These are phyloP conservation scores for Aurinia saxatilis DNA, from an alignment of 345 rosid genomes.

Conservation along the genomic window DNA sequence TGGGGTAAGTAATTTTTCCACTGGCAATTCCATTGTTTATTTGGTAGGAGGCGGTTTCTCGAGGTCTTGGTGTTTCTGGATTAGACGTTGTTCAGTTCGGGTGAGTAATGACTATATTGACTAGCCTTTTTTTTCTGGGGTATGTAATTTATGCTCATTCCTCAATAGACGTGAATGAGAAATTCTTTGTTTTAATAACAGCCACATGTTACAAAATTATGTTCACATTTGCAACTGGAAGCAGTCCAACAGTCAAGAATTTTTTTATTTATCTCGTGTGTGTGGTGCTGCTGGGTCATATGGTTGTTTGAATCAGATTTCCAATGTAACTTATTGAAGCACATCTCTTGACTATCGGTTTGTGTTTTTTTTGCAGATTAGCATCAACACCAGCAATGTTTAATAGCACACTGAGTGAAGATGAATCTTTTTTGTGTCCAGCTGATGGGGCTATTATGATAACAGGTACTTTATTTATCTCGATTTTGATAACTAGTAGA, in stretches of 20 bases:
- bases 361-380: constrained; percentile 39
- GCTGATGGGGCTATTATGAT: constrained; percentile 98
- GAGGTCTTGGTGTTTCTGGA: constrained; percentile 67
- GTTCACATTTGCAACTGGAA: background rate
- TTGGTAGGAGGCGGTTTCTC: constrained; percentile 82
- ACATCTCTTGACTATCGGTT: background rate
- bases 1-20: background rate
- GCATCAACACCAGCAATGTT: constrained; percentile 99
- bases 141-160: background rate
- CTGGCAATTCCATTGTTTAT: constrained; percentile 22
- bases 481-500: background rate
- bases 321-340: background rate
- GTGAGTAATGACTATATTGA: constrained; percentile 37
- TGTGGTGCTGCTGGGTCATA: background rate
- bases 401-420: constrained; percentile 78
- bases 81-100: constrained; percentile 83
- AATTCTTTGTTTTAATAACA: background rate
- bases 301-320: background rate
- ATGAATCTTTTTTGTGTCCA: constrained; percentile 65
- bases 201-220: background rate
- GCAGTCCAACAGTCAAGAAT: background rate
- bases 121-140: background rate
- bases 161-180: background rate
- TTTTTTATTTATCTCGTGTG: background rate
- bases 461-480: constrained; percentile 47